Base-by-base conservation (phyloP, 2,329 filamentous ascomycete genomes). In the Ceratocystis papillata region DNA sequence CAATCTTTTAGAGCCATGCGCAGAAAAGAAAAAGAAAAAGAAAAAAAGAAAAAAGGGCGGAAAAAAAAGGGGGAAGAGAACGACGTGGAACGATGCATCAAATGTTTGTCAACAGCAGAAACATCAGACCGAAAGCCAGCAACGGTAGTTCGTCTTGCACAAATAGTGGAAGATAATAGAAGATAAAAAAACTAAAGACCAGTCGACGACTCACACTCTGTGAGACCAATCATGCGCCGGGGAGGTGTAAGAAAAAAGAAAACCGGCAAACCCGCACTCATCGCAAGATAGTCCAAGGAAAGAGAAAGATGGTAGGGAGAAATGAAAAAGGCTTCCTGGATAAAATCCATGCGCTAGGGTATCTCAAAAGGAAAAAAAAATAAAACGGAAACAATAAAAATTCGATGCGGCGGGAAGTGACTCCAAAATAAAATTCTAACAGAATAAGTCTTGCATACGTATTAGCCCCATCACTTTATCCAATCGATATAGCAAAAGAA, bases 291-390 rank as follows among this genome's bases (percentile, higher is more conserved):
- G 28, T 59, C 55, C 55, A 30, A 59, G 55, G 55, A 37, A 59
- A 59, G 55, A 20, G 15, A 59, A 30, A 33, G 33, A n/a, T 15
- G 33, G n/a, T 53, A 37, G 10, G 25, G 15, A 28, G 33, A 48
- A 63, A n/a, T 50, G 28, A 48, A 46, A 63, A 63, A 41, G 25
- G 62, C 62, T 63, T 48, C 57, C 33, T 61, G 44, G 45, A 62
- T 33, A 62, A 62, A 45, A 62, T 53, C 55, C 61, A 30, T 67
- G 65, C 60, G 46, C 50, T 53, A 61, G 66, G 67, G 67, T 68
- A 68, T 68, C 67, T 68, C 60, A 46, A 63, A 68, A 65, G 59
- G 61, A 59, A 66, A 67, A 48, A 68, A 41, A 62, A 62, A 59
- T 20, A 55, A 45, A 25, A 57, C n/a, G 30, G 44, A 41, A 30